These are phyloP conservation scores for Arctostaphylos glauca DNA, from an alignment of 148 eudicot species.

Conservation along the genomic window DNA sequence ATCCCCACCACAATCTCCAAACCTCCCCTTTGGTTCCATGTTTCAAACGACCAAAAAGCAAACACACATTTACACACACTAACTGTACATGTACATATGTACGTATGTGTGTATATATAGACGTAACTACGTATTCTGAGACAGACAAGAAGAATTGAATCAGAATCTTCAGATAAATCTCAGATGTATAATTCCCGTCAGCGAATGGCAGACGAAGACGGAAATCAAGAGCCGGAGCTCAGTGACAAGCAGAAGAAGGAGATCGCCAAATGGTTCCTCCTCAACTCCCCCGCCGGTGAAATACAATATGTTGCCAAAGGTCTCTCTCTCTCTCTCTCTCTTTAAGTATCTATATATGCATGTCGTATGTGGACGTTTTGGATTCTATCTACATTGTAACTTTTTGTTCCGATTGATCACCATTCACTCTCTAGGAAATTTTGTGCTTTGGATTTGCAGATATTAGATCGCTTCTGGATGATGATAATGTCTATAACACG, in stretches of 20 bases:
- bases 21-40: background rate
- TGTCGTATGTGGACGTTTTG: no score
- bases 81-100: background rate
- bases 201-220: constrained; percentile 57
- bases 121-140: background rate
- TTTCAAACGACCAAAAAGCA: background rate
- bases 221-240: constrained; percentile 37
- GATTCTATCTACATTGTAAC: background rate
- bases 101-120: background rate
- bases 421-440: no score
- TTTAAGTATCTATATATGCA: background rate
- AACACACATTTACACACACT: background rate
- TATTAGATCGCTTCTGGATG: constrained; percentile 66
- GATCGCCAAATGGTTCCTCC: constrained; percentile 96
- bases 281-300: constrained; percentile 93
- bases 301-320: constrained; percentile 93
- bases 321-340: constrained; percentile 17
- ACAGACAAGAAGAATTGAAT: constrained; percentile 1
- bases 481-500: constrained; percentile 56
- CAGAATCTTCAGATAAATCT: background rate
- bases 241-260: constrained; percentile 63
- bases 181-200: background rate
- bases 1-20: background rate
- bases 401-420: background rate
- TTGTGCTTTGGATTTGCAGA: constrained; percentile 36